These are phyloP conservation scores for Leccinum olivaceopallidum DNA, from an alignment of 768 basidiomycete genomes.

Conservation along the genomic window DNA sequence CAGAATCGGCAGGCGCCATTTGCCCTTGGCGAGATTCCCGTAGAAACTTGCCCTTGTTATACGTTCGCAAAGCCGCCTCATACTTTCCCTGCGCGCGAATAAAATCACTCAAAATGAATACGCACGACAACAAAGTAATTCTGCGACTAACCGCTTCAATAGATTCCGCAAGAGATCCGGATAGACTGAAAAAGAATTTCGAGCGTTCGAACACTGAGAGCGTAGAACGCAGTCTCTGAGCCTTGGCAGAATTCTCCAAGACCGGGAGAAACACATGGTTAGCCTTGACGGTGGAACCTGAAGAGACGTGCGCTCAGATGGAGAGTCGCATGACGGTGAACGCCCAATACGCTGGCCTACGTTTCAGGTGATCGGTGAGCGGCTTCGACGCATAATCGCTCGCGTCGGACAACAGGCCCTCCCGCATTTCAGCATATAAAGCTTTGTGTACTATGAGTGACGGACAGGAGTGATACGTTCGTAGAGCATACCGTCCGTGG, in stretches of 20 bases:
- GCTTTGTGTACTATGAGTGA: slow-evolving; percentile 53
- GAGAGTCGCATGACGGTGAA: not conserved
- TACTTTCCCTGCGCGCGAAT: slow-evolving; percentile 78
- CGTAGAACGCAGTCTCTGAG: slow-evolving; percentile 88
- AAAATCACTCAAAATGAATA: slow-evolving; percentile 1
- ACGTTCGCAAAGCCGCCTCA: slow-evolving; percentile 91
- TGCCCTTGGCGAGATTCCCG: slow-evolving; percentile 89
- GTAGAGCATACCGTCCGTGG: slow-evolving; percentile 76
- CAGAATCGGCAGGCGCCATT: slow-evolving; percentile 65
- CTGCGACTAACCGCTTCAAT: slow-evolving; percentile 73
- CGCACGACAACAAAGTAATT: not conserved
- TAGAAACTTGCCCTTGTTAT: slow-evolving; percentile 94
- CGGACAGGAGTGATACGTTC: not conserved
- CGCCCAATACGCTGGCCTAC: slow-evolving; percentile 41
- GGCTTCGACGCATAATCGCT: slow-evolving; percentile 84
- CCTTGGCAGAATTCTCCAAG: slow-evolving; percentile 92
- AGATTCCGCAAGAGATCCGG: slow-evolving; percentile 82
- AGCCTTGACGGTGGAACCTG: slow-evolving; percentile 90
- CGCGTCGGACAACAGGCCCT: slow-evolving; percentile 73
- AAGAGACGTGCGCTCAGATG: slow-evolving; percentile 7
- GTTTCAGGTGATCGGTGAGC: slow-evolving; percentile 81
- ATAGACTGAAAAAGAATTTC: slow-evolving; percentile 99
- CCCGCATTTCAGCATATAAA: slow-evolving; percentile 89
- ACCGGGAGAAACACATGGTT: slow-evolving; percentile 96
- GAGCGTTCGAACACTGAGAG: slow-evolving; percentile 95